Percentiles rank a stretch among this genome's conserved stretches.
phyloP scores from a whole-genome alignment of 176 grass and related monocot genomes.

The Elymus sibiricus region DNA sequence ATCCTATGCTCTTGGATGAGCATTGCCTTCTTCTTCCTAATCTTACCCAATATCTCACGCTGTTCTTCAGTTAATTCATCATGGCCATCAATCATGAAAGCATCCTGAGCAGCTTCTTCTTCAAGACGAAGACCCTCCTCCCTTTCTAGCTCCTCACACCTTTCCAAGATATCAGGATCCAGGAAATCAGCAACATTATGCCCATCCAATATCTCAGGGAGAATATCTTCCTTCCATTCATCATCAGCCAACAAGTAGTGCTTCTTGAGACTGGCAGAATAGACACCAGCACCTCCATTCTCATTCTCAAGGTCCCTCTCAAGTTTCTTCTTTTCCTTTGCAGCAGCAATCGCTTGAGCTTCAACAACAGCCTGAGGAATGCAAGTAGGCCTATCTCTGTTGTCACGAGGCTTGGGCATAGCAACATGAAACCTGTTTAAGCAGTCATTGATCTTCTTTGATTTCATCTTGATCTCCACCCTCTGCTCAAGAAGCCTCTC shows the following conservation, averaged over 20 bases:
- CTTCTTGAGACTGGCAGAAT: constrained; percentile 77
- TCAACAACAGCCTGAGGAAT: constrained; percentile 45
- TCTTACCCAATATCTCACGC: constrained; percentile 44
- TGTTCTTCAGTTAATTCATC: constrained; percentile 57
- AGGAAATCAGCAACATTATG: constrained; percentile 79
- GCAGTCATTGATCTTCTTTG: constrained; percentile 61
- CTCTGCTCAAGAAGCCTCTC: constrained; percentile 60
- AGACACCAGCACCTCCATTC: constrained; percentile 86
- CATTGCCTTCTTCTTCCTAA: constrained; percentile 62
- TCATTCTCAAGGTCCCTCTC: constrained; percentile 64
- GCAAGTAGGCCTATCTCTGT: constrained; percentile 52
- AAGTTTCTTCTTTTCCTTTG: constrained; percentile 65
- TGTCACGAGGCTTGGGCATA: constrained; percentile 75
- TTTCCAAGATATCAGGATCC: constrained; percentile 69
- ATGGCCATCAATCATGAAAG: constrained; percentile 63
- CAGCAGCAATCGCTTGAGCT: constrained; percentile 35
- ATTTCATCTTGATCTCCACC: constrained; percentile 65
- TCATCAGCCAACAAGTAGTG: constrained; percentile 64
- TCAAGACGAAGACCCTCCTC: constrained; percentile 73
- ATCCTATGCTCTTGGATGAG: constrained; percentile 82
- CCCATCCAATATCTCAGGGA: constrained; percentile 69
- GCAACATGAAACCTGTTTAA: constrained; percentile 80
- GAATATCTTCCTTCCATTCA: constrained; percentile 73
- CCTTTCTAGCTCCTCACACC: constrained; percentile 69
- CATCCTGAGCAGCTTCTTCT: constrained; percentile 44